Base-by-base conservation (phyloP, 2,329 filamentous ascomycete genomes). In the Scedosporium dehoogii region DNA sequence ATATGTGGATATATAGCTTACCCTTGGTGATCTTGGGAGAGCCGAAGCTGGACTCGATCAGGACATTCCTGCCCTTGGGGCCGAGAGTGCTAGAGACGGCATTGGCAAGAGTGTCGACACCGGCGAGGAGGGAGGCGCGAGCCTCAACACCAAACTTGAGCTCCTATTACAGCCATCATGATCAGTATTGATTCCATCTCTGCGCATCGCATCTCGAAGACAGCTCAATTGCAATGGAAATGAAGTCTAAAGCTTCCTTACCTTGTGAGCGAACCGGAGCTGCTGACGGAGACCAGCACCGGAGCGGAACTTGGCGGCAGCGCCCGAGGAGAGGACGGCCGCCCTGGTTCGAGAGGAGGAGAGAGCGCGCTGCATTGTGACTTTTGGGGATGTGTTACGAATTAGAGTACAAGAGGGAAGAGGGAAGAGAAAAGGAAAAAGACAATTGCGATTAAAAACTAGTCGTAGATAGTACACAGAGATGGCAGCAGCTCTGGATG, bases 21-120 rank as follows among this genome's bases (percentile, higher is more conserved):
- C 93, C 93, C 84, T 99, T 99, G 72, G 94, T 99, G 79, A 99
- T 99, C 86, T 99, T 99, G 72, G 94, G 94, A 58, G 94, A 96
- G 77, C 94, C 94, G 73, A 96, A 99, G 82, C 91, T 91, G 66
- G 93, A 97, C 83, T 99, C 94, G 70, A 99, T 99, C 73, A 99
- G 78, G 69, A 99, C 94, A 80, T 97, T 99, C 75, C 94, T 88
- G 77, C 94, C 94, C 85, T 99, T 99, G 72, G 94, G 94, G 69
- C 94, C 94, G 65, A 99, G 85, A 67, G 94, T 99, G 66, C 93
- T 96, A 67, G 93, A 90, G 67, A 99, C 94, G 67, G 94, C 94
- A 81, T 88, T 96, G 71, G 94, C 92, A 67, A 99, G 87, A 69
- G 94, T 97, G 77, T 99, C 94, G 68, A 97, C 92, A 85, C 94